phyloP scores from a whole-genome alignment of 768 basidiomycete species.

The Phanerochaete carnosa region DNA sequence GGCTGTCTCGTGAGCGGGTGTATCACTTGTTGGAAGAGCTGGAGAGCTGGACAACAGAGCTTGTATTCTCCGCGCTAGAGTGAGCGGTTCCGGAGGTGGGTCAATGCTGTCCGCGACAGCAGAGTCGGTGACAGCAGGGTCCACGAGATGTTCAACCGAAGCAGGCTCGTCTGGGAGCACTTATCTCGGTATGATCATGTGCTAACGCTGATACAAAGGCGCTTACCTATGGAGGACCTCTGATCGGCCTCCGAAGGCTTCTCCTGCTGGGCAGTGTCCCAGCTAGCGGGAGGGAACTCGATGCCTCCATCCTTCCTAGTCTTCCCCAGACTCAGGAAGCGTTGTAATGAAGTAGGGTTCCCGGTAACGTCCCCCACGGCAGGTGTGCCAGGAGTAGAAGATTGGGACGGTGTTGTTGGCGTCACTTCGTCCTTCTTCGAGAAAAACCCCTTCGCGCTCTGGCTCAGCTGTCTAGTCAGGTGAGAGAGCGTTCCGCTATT shows the following conservation, averaged over 20 bases:
- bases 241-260: neutral
- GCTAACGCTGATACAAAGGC: neutral
- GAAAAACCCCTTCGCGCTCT: neutral
- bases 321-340: conserved; percentile 17
- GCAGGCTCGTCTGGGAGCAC: neutral
- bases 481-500: neutral
- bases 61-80: conserved; percentile 51
- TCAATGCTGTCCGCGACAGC: conserved; percentile 10
- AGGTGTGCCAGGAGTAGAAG: neutral
- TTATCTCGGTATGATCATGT: neutral
- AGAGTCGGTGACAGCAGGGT: neutral
- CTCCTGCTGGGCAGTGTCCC: neutral
- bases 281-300: conserved; percentile 15
- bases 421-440: neutral
- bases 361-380: neutral
- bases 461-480: neutral
- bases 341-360: conserved; percentile 19
- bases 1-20: too few relatives aligned
- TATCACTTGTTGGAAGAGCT: too few relatives aligned
- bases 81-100: conserved; percentile 34
- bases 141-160: neutral
- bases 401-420: neutral
- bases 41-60: conserved; percentile 40
- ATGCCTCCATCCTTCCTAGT: conserved; percentile 15
- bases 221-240: neutral